Percentiles rank a stretch among this genome's conserved stretches.
Evolutionary conservation across 2,329 filamentous ascomycete genomes (phyloP).

Genomic region (Trichoderma koningiopsis): DNA sequence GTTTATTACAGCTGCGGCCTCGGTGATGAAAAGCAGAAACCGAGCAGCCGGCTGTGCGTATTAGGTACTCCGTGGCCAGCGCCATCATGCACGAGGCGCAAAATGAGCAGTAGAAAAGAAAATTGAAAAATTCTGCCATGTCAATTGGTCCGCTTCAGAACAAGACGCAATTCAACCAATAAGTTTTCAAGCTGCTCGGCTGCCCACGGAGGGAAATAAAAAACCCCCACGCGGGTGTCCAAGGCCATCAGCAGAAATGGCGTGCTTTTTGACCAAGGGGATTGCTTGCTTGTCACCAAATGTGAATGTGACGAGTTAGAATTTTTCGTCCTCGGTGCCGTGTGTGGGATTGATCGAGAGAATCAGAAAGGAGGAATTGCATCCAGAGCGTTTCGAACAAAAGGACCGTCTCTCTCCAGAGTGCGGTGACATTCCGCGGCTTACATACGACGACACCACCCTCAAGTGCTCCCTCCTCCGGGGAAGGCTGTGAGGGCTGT

Average conservation of each 20-base stretch:
- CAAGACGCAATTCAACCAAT: not conserved
- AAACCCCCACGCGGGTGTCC: slow-evolving; percentile 12
- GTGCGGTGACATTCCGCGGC: slow-evolving; percentile 3
- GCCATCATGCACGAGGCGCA: not conserved
- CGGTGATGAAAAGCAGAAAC: slow-evolving; percentile 5
- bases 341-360: not conserved
- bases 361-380: not conserved
- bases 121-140: not conserved
- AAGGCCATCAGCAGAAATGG: slow-evolving; percentile 5
- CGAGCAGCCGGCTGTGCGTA: not conserved
- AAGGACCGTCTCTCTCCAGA: not conserved
- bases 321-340: not conserved
- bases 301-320: slow-evolving; percentile 10
- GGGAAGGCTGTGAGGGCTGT: not conserved
- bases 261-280: slow-evolving; percentile 11
- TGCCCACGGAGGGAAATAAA: not conserved
- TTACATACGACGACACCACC: not conserved
- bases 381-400: not conserved
- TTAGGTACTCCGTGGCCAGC: not conserved
- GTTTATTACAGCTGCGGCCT: not conserved
- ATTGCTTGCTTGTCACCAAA: slow-evolving; percentile 4
- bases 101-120: not conserved
- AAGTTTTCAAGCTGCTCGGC: not conserved
- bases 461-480: not conserved
- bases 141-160: slow-evolving; percentile 10